Conservation (phyloP, 1,139 yeast species). For the Chernovozyma sophiae-reginae region DNA sequence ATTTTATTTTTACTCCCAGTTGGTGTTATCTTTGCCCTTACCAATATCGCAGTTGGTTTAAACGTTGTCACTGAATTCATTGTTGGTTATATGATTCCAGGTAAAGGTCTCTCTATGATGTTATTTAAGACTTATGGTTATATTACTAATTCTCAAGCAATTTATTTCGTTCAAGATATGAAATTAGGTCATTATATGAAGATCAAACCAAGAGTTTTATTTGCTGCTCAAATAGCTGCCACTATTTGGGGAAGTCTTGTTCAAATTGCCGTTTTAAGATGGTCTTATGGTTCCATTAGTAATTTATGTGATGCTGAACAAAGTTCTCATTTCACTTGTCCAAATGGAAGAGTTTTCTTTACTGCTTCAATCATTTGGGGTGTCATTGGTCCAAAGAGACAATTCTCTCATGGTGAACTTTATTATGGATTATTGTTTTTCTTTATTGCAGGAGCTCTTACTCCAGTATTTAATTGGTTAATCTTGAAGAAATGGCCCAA, state of each 20-base stretch:
- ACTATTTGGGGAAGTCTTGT: conserved; percentile 44
- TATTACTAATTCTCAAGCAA: conserved; percentile 54
- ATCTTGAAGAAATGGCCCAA: conserved; percentile 40
- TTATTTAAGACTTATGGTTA: conserved; percentile 45
- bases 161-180: conserved; percentile 50
- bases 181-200: conserved; percentile 55
- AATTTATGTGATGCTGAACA: conserved; percentile 48
- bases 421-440: conserved; percentile 39
- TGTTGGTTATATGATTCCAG: conserved; percentile 45
- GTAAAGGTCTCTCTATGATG: conserved; percentile 47
- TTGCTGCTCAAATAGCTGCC: conserved; percentile 44
- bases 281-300: conserved; percentile 41
- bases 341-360: conserved; percentile 42
- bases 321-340: conserved; percentile 37
- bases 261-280: conserved; percentile 42
- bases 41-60: conserved; percentile 44
- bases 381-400: conserved; percentile 34
- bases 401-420: conserved; percentile 35
- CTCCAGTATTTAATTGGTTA: conserved; percentile 42
- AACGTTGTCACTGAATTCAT: conserved; percentile 44
- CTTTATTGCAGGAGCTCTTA: conserved; percentile 36
- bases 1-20: conserved; percentile 39
- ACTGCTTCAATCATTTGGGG: conserved; percentile 49
- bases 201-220: conserved; percentile 42
- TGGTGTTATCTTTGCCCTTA: conserved; percentile 38